Conservation (phyloP, 2,329 filamentous ascomycete species). For the Mycosphaerella arachidis region DNA sequence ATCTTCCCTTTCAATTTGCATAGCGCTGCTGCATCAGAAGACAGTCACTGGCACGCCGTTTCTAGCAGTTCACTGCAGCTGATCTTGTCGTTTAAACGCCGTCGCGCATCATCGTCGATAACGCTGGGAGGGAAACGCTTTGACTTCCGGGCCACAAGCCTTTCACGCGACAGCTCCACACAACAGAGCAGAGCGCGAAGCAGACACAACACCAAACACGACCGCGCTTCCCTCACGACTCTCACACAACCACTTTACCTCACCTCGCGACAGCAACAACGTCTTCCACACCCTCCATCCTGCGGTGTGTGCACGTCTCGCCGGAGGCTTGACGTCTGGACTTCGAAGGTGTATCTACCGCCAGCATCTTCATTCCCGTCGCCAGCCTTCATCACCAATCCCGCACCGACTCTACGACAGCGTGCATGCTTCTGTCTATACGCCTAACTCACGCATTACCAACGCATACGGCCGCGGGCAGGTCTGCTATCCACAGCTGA, state of each 20-base stretch:
- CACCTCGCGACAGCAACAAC: neutral
- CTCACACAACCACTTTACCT: neutral
- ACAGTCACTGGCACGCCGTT: neutral
- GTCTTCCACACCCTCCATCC: neutral
- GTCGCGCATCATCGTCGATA: neutral
- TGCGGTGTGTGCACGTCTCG: neutral
- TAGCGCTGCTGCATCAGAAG: neutral
- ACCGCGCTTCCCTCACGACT: conserved; percentile 5
- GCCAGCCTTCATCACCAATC: conserved; percentile 17
- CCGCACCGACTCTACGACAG: conserved; percentile 21
- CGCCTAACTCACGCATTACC: conserved; percentile 22
- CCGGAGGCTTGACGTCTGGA: conserved; percentile 3
- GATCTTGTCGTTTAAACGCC: neutral
- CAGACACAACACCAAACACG: neutral
- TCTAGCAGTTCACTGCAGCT: neutral
- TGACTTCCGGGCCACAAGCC: neutral
- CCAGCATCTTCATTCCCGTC: conserved; percentile 15
- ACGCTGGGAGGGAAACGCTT: neutral
- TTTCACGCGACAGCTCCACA: neutral
- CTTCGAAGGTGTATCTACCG: conserved; percentile 8
- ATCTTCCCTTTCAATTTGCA: neutral
- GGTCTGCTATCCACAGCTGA: conserved; percentile 19
- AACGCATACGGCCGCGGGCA: conserved; percentile 19
- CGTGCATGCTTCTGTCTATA: conserved; percentile 32
- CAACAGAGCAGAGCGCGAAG: neutral